Evolutionary conservation across 2,329 filamentous ascomycete species (phyloP).

Genomic region (Nemania sp.): DNA sequence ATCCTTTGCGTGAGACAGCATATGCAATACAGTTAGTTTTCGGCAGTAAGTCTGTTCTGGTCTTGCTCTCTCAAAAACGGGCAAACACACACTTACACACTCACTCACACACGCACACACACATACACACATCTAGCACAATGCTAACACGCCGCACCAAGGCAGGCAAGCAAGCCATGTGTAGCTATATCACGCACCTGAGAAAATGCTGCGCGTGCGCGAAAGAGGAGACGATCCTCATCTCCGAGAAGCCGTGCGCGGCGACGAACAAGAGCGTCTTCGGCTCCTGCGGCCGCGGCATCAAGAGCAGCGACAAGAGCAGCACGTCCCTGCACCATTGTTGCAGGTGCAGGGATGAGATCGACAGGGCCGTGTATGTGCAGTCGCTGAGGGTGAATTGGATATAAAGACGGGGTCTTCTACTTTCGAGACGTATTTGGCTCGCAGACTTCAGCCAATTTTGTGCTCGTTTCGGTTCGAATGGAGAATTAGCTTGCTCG

Average conservation of each 20-base stretch:
- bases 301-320: constrained; percentile 33
- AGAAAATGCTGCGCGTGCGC: constrained; percentile 43
- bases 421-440: neutral
- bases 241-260: constrained; percentile 45
- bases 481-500: neutral
- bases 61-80: too few species aligned
- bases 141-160: constrained; percentile 18
- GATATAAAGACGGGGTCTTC: constrained; percentile 5
- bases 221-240: constrained; percentile 45
- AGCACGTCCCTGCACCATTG: constrained; percentile 42
- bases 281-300: constrained; percentile 44
- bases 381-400: constrained; percentile 16
- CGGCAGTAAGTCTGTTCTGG: constrained; percentile 10
- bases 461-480: neutral
- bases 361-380: constrained; percentile 25
- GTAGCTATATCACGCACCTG: constrained; percentile 45
- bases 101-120: too few species aligned
- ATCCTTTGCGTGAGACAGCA: constrained; percentile 10
- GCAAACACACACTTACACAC: too few species aligned
- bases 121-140: neutral
- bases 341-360: constrained; percentile 45
- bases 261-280: constrained; percentile 41
- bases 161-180: constrained; percentile 42
- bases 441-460: neutral
- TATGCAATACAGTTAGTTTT: constrained; percentile 26